Evolutionary conservation across 2,329 filamentous ascomycete species (phyloP).

Genomic region (Kalaharituber pfeilii): DNA sequence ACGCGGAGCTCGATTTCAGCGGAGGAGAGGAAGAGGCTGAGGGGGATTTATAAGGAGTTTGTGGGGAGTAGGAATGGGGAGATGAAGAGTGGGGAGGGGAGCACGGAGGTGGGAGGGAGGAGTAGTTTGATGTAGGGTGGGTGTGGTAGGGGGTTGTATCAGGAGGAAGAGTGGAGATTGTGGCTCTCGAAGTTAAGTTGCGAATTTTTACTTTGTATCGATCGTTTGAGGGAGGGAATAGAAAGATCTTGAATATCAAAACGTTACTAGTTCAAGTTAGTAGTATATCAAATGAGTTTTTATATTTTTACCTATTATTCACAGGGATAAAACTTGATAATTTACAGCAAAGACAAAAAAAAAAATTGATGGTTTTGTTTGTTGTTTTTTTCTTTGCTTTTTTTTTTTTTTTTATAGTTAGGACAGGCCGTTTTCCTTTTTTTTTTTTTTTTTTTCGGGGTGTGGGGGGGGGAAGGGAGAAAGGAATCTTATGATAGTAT

Average conservation of each 20-base stretch:
- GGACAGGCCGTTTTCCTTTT: background rate
- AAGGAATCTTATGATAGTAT: background rate
- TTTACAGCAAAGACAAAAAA: too few relatives aligned
- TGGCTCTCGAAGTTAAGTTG: too few relatives aligned
- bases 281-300: too few relatives aligned
- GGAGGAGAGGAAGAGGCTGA: constrained; percentile 56
- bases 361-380: background rate
- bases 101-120: constrained; percentile 78
- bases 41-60: constrained; percentile 80
- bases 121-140: constrained; percentile 70
- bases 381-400: background rate
- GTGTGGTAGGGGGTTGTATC: background rate
- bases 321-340: too few relatives aligned
- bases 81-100: constrained; percentile 83
- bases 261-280: too few relatives aligned
- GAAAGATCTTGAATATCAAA: too few relatives aligned
- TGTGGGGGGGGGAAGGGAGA: background rate
- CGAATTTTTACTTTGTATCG: too few relatives aligned
- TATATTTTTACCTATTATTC: too few relatives aligned
- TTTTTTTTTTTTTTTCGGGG: background rate
- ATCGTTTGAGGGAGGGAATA: too few relatives aligned
- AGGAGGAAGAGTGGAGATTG: too few relatives aligned
- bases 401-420: background rate
- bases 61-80: constrained; percentile 82
- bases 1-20: constrained; percentile 70